Evolutionary conservation across 768 basidiomycete genomes (phyloP), one percentile per base, ranked within the genome.

Genomic region (Mycena pura): DNA sequence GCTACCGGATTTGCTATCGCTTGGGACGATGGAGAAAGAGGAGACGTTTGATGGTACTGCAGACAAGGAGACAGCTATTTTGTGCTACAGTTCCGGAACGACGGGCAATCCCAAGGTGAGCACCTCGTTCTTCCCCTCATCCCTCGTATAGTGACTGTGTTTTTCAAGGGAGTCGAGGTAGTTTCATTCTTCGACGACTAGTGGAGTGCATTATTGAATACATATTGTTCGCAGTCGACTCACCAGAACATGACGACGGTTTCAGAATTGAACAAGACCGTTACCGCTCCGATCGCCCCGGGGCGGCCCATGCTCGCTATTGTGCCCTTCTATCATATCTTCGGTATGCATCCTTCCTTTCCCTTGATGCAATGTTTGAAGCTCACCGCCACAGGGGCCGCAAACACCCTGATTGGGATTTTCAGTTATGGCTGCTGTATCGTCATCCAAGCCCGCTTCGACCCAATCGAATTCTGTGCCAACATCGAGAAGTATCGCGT

Each of bases 41-140:
- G 72, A 72, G 41, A 60, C 38, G 38, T 73, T 73, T 38, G 69
- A 72, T 27, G 70, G 68, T 13, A 31, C 60, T 1, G 57, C 36
- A 8, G 68, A 64, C 6, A 36, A 72, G 45, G 73, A 74, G 53
- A 71, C 70, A 1, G 65, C 64, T 5, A 66, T 64, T 39, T 48
- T 74, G 6, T 74, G 73, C 45, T 74, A 73, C 57, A 70, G 68
- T 36, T 69, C 67, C 11, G 88, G 88, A 10, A 90, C 88, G 2
- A 88, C 85, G 0, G 86, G 88, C 0, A 80, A 80, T 45, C 82
- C 88, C 1, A 89, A 89, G 70, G 88, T 72, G 32, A 28, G 44
- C 22, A 6, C 28, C n/a, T 28, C 57, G 64, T 39, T 36, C 3
- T 11, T 31, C 36, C 28, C 22, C n/a, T 22, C 21, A 17, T 5